Base-by-base conservation (phyloP, 1,284 basidiomycete species). In the Pyrrhoderma noxium region DNA sequence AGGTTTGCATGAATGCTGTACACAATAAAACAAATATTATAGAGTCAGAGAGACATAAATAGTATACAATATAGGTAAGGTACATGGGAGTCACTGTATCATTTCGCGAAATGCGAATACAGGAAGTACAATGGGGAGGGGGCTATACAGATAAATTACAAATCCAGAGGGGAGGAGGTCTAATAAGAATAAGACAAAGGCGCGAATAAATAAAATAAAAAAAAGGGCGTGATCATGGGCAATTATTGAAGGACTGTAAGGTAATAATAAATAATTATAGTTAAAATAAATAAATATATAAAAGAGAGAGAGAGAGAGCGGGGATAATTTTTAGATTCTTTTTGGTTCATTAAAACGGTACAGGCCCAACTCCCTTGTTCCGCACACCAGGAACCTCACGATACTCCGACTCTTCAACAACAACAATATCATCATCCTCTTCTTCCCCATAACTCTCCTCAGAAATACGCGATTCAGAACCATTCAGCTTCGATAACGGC, bases 341-440 rank as follows among this genome's bases (percentile, higher is more conserved):
- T n/a, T n/a, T n/a, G n/a, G n/a, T n/a, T n/a, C 31, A 50, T 16
- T 14, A 35, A 27, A 21, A 27, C 31, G 27, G 45, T 9, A 42
- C 21, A 18, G 45, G 11, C 13, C 23, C 21, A 23, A 37, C 27
- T 8, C 38, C 40, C 7, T 36, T 25, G 14, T 31, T 31, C 7
- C 48, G 43, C 14, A 34, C 21, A 36, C 8, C 16, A 1, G 49
- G 21, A 34, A 44, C 42, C 41, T 51, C 49, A 9, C 25, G 18
- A 43, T 31, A 41, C n/a, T 49, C 49, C 9, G 31, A 40, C 18
- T 50, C 27, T 2, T 37, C 27, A 16, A 47, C 21, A 14, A 47
- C 27, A 13, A 47, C 46, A 22, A 44, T 21, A 35, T 53, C 52
- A 43, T 31, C 41, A 31, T 47, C 52, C n/a, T 25, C 45, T 23